A percentile compares a stretch with the other conserved stretches of the same genome.
phyloP scores from a whole-genome alignment of 805 yeast genomes.

The Saccharomycopsis malanga region DNA sequence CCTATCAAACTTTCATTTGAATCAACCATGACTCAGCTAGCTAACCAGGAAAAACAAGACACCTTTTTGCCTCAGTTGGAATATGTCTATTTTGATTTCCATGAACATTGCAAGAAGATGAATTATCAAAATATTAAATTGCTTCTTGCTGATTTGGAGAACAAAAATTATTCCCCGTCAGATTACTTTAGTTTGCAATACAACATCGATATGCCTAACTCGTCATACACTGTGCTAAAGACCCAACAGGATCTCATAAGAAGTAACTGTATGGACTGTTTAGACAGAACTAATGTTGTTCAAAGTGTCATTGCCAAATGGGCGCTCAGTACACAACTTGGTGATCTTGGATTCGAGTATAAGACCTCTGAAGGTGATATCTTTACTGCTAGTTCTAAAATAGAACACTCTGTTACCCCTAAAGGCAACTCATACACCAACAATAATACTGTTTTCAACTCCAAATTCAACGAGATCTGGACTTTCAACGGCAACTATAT shows the following conservation, averaged over 20 bases:
- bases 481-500: conserved; percentile 97
- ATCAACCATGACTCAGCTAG: conserved; percentile 43
- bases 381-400: neutral
- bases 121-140: conserved; percentile 84
- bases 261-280: conserved; percentile 97
- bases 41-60: neutral
- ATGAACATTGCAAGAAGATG: conserved; percentile 92
- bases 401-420: neutral
- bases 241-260: conserved; percentile 13
- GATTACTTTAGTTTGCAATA: conserved; percentile 50
- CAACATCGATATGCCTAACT: neutral
- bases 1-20: conserved; percentile 88
- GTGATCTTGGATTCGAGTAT: neutral
- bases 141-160: conserved; percentile 57
- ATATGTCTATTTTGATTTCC: conserved; percentile 92
- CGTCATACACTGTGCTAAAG: neutral
- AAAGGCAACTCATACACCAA: neutral
- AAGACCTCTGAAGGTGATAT: neutral
- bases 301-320: conserved; percentile 19
- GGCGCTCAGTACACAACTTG: conserved; percentile 2
- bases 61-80: conserved; percentile 32
- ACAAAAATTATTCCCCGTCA: conserved; percentile 53
- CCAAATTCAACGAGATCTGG: conserved; percentile 79
- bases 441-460: neutral
- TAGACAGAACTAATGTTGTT: conserved; percentile 95